Conservation (phyloP, 768 basidiomycete genomes). For the Leccinum longicurvipes region DNA sequence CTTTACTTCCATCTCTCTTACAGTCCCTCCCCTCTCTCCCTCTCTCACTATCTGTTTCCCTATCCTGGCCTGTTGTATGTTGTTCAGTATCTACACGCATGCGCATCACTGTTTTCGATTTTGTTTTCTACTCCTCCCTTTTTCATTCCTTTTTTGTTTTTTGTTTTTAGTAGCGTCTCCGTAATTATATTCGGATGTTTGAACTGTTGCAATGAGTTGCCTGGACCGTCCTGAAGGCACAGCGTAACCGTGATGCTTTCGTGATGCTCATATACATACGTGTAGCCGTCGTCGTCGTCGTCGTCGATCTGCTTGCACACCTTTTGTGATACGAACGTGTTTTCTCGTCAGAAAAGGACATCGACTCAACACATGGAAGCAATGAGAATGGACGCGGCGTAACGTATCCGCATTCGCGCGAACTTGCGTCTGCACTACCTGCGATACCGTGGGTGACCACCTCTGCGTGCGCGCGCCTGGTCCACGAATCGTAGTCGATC, state of each 20-base stretch:
- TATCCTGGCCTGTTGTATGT: slow-evolving; percentile 14
- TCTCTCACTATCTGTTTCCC: not conserved
- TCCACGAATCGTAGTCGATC: slow-evolving; percentile 98
- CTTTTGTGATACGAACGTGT: no score
- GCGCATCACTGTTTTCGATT: not conserved
- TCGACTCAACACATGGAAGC: no score
- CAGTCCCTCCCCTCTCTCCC: not conserved
- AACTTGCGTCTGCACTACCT: slow-evolving; percentile 89
- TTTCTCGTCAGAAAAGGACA: no score
- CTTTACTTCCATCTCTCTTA: not conserved
- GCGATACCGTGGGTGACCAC: slow-evolving; percentile 87
- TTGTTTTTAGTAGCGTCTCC: no score
- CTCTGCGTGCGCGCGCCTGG: slow-evolving; percentile 67
- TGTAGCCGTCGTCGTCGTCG: no score
- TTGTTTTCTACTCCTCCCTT: not conserved
- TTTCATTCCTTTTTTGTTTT: not conserved
- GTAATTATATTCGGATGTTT: no score
- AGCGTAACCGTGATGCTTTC: no score
- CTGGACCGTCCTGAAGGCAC: no score
- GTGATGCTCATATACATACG: no score
- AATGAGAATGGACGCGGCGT: slow-evolving; percentile 65
- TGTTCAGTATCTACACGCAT: slow-evolving; percentile 6
- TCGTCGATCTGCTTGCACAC: no score
- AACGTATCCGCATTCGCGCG: slow-evolving; percentile 84
- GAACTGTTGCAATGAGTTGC: no score